phyloP scores from a whole-genome alignment of 106 monocot genomes.

The Phalaenopsis aphrodite region DNA sequence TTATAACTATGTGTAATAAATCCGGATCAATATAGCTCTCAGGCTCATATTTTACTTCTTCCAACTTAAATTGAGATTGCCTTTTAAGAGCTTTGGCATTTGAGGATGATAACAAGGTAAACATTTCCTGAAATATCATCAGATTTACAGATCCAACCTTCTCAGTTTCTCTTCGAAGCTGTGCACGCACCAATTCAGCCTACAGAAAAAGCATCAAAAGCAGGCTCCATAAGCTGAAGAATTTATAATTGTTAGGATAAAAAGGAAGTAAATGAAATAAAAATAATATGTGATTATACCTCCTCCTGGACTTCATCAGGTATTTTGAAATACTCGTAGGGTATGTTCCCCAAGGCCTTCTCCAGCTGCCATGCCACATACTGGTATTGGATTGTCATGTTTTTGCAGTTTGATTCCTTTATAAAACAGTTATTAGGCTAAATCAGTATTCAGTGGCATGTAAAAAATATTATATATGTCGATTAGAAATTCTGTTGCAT shows the following conservation, averaged over 20 bases:
- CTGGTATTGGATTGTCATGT: conserved; percentile 46
- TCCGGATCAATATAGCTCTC: conserved; percentile 6
- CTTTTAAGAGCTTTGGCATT: conserved; percentile 13
- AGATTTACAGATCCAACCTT: conserved; percentile 35
- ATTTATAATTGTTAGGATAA: not conserved
- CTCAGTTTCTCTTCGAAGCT: conserved; percentile 48
- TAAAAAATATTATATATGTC: too few relatives aligned
- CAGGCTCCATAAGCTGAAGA: not conserved
- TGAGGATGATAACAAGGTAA: conserved; percentile 17
- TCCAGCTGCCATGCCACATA: conserved; percentile 84
- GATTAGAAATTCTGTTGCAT: too few relatives aligned
- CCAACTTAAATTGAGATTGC: conserved; percentile 7
- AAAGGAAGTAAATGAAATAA: not conserved
- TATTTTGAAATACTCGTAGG: conserved; percentile 59
- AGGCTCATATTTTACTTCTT: conserved; percentile 8
- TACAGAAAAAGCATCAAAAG: conserved; percentile 9
- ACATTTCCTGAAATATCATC: conserved; percentile 47
- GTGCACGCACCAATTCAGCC: conserved; percentile 55
- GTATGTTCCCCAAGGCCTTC: conserved; percentile 49
- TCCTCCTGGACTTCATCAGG: conserved; percentile 93
- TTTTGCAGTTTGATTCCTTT: conserved; percentile 33
- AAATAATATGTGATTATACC: conserved; percentile 18
- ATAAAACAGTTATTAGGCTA: not conserved
- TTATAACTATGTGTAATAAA: conserved; percentile 22
- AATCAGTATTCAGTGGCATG: not conserved